Evolutionary conservation across 176 grass and related monocot species (phyloP), one percentile per base, ranked within the genome.

Genomic region (Cymbopogon citratus): DNA sequence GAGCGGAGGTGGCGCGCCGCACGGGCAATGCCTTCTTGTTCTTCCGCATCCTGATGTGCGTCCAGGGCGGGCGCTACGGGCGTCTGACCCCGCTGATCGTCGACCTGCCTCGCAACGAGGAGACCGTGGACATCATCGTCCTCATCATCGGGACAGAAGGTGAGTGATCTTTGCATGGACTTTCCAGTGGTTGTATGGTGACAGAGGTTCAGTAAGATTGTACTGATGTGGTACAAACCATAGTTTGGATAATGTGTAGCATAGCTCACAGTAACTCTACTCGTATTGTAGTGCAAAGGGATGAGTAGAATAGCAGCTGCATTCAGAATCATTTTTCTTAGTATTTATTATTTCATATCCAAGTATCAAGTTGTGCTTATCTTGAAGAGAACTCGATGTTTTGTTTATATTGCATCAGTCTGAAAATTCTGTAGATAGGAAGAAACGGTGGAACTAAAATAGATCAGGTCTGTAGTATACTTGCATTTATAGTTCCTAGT

Each of bases 21-120:
- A 1, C 56, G 21, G 77, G 82, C 33, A 14, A 26, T 45, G n/a
- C 40, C 23, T 6, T 45, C 69, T 27, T 45, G 23, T 71, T 71
- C 69, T 71, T 71, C 39, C 40, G 69, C 69, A 3, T 71, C 40
- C 23, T 27, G 0, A 33, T 70, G 33, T 89, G 83, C 75, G 40
- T 79, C 39, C 83, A 41, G 7, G 83, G 66, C 23, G 75, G 66
- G 10, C 15, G 21, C 12, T 52, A 76, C 54, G 77, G 63, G 9
- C 63, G 40, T 9, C 63, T 80, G 31, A 85, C 41, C 21, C 87
- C 82, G 21, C 71, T 89, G 16, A 31, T 85, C 71, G 9, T 76
- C 64, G 77, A 81, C 77, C 82, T 85, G 12, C 87, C 82, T 15
- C 29, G 74, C 41, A 62, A 73, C 77, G 69, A 89, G 71, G 29